Evolutionary conservation across 2,329 filamentous ascomycete species (phyloP).

Genomic region (Trichothecium sympodiale): DNA sequence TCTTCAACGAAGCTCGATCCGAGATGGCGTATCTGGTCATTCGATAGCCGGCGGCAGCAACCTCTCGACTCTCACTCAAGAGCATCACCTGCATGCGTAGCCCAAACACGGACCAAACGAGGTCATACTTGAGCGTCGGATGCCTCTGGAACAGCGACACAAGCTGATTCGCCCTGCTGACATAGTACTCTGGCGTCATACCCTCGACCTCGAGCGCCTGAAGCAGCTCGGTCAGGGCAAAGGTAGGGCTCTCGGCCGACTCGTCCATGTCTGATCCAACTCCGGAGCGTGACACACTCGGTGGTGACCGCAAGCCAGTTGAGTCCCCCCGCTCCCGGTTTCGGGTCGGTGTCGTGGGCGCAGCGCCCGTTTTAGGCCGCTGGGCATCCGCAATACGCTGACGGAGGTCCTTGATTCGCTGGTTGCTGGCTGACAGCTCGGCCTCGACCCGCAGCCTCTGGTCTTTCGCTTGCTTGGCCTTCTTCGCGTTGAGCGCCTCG

Average conservation of each 20-base stretch:
- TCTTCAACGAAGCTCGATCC: constrained; percentile 78
- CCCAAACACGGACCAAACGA: constrained; percentile 93
- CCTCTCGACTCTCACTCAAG: constrained; percentile 87
- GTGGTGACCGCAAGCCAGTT: constrained; percentile 43
- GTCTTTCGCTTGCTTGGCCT: constrained; percentile 88
- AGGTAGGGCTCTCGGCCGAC: constrained; percentile 76
- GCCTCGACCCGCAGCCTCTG: constrained; percentile 71
- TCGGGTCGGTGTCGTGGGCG: constrained; percentile 41
- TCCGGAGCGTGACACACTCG: constrained; percentile 42
- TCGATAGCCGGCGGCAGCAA: constrained; percentile 87
- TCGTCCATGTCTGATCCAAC: constrained; percentile 55
- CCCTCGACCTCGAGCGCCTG: constrained; percentile 81
- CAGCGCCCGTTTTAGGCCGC: constrained; percentile 31
- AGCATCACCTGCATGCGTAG: constrained; percentile 92
- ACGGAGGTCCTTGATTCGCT: constrained; percentile 50
- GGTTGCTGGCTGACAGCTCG: constrained; percentile 82
- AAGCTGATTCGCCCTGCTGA: constrained; percentile 79
- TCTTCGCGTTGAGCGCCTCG: constrained; percentile 88
- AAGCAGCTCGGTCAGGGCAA: constrained; percentile 78
- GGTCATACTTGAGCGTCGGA: constrained; percentile 87
- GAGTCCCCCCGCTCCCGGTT: constrained; percentile 36
- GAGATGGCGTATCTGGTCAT: constrained; percentile 92
- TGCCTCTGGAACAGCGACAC: constrained; percentile 96
- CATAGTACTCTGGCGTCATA: constrained; percentile 89
- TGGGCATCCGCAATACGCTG: constrained; percentile 51